Conservation (phyloP, 176 grass and related monocot genomes). For the Carex kokanica region DNA sequence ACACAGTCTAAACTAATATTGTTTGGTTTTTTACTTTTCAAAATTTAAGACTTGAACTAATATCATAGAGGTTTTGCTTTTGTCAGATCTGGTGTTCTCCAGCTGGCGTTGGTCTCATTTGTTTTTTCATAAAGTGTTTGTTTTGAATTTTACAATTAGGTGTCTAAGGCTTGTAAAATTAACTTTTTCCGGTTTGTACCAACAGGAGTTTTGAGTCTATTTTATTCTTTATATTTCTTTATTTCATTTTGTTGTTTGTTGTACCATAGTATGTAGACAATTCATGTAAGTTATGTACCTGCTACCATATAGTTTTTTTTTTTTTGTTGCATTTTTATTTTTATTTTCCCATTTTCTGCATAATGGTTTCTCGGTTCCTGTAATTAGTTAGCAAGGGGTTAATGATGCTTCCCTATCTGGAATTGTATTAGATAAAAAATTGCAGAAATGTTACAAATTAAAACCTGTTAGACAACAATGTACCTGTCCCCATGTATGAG, state of each 20-base stretch:
- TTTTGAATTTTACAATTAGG: conserved; percentile 4
- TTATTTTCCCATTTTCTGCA: not conserved
- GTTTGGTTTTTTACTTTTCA: not conserved
- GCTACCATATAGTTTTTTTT: not conserved
- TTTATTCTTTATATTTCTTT: conserved; percentile 29
- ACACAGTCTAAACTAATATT: not conserved
- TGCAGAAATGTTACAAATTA: not conserved
- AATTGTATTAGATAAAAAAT: not conserved
- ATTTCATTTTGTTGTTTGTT: conserved; percentile 29
- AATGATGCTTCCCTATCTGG: not conserved
- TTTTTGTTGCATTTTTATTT: not conserved
- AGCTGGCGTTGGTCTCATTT: conserved; percentile 4
- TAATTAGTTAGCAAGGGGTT: not conserved
- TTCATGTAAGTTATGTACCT: not conserved
- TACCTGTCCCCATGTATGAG: not conserved
- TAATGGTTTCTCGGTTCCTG: not conserved
- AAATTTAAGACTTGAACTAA: conserved; percentile 12
- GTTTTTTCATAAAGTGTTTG: not conserved
- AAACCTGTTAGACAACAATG: not conserved
- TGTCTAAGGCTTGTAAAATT: conserved; percentile 17
- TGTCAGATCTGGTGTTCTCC: conserved; percentile 13
- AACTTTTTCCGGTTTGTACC: conserved; percentile 20
- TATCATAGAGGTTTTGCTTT: not conserved
- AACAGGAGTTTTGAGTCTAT: conserved; percentile 19
- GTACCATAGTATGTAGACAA: conserved; percentile 19